Base-by-base conservation (phyloP, 257 asterid species). In the Sherardia arvensis region DNA sequence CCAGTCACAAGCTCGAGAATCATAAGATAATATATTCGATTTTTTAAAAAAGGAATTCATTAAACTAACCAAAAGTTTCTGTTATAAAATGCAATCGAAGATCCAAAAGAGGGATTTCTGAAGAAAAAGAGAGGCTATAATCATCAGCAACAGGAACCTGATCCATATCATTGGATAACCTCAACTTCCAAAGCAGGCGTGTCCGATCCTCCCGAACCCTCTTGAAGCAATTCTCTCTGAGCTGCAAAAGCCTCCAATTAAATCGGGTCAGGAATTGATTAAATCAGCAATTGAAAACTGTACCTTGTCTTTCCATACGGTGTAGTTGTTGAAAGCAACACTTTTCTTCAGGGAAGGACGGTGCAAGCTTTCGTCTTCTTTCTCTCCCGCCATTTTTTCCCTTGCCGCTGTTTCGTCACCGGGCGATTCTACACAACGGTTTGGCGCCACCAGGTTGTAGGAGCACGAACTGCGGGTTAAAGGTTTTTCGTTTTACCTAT, bases 281-380 rank as follows among this genome's bases (percentile, higher is more conserved):
- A 4, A 43, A 43, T 43, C 51, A 43, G 17, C 20, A 4, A 43
- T 43, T 43, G 25, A 54, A 45, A 4, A 2, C 22, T n/a, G 33
- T 54, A 92, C 99, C 97, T 89, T 83, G 61, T 79, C 69, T 68
- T 85, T 92, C 95, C 97, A 89, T 23, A 71, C 76, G 62, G 90
- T 71, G 70, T 79, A 81, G 69, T 81, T 88, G 71, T 78, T 84
- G 76, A 81, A 81, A 22, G 77, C 65, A 55, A 49, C 53, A 28
- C 62, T 80, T 45, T 82, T 14, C 76, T 88, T 92, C 22, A 81
- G 67, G 62, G 87, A 77, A 32, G 76, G 69, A 33, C 97, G 85
- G 59, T 23, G 68, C 32, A 32, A 57, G 29, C 66, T 77, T 27
- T 66, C 66, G 20, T 59, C 82, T 36, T 67, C 80, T 25, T 80